phyloP scores from a whole-genome alignment of 2,329 filamentous ascomycete genomes.

The Colletotrichum lupini region DNA sequence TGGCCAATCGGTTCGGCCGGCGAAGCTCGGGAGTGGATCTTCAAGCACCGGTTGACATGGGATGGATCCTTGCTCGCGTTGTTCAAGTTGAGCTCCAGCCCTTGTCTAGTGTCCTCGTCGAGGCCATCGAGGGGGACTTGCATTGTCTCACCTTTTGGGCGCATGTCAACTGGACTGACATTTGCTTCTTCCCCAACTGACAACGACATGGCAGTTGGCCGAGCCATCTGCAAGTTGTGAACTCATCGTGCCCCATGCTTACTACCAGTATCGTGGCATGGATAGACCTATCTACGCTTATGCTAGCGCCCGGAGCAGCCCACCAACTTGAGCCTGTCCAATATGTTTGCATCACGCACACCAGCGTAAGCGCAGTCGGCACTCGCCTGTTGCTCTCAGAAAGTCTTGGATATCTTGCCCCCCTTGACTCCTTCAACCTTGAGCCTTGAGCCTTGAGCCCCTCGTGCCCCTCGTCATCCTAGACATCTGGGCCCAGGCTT shows the following conservation, averaged over 20 bases:
- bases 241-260: neutral
- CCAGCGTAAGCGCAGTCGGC: slow-evolving; percentile 24
- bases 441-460: neutral
- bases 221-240: neutral
- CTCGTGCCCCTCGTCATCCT: neutral
- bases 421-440: no score
- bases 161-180: slow-evolving; percentile 19
- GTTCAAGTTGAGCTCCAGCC: neutral
- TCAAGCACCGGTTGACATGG: neutral
- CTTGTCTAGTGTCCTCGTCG: neutral
- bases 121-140: neutral
- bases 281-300: neutral
- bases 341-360: neutral
- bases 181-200: slow-evolving; percentile 9
- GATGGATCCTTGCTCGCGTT: neutral
- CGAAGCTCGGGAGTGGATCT: slow-evolving; percentile 19
- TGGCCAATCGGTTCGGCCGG: slow-evolving; percentile 31
- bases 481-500: neutral
- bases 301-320: neutral
- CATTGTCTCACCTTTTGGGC: slow-evolving; percentile 18
- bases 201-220: neutral
- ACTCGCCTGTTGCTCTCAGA: slow-evolving; percentile 15
- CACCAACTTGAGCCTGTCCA: neutral
- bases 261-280: neutral
- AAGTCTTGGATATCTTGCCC: neutral